Percentiles rank a stretch among this genome's conserved stretches.
These are phyloP conservation scores for Penicillium desertorum DNA, from an alignment of 495 filamentous ascomycete genomes.

Conservation along the genomic window DNA sequence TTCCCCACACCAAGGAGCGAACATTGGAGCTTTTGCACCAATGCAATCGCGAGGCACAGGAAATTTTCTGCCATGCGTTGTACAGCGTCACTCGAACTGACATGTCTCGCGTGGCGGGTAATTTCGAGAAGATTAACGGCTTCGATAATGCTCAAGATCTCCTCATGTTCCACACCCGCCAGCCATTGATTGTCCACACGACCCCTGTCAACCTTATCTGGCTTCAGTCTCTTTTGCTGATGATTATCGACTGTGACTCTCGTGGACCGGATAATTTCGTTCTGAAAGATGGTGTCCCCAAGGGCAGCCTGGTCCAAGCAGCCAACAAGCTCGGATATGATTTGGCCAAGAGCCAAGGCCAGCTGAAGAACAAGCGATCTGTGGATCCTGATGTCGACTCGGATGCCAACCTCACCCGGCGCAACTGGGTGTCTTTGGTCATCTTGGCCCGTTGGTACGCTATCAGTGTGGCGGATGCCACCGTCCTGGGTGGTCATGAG, in stretches of 20 bases:
- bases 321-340: slow-evolving; percentile 44
- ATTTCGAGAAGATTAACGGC: slow-evolving; percentile 43
- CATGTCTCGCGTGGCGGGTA: slow-evolving; percentile 34
- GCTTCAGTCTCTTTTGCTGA: slow-evolving; percentile 45
- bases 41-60: slow-evolving; percentile 59
- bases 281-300: slow-evolving; percentile 44
- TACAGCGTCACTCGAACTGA: slow-evolving; percentile 49
- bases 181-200: slow-evolving; percentile 40
- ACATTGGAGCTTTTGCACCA: slow-evolving; percentile 61
- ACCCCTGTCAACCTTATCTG: slow-evolving; percentile 42
- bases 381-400: slow-evolving; percentile 60
- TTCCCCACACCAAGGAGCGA: slow-evolving; percentile 64
- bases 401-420: slow-evolving; percentile 65
- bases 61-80: slow-evolving; percentile 71
- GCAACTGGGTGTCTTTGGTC: slow-evolving; percentile 73
- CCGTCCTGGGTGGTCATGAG: slow-evolving; percentile 52
- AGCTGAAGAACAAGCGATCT: slow-evolving; percentile 36
- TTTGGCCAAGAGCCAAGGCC: slow-evolving; percentile 43
- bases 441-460: slow-evolving; percentile 77
- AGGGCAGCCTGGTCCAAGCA: slow-evolving; percentile 43
- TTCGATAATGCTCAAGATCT: slow-evolving; percentile 46
- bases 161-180: slow-evolving; percentile 57
- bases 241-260: slow-evolving; percentile 47
- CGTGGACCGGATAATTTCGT: slow-evolving; percentile 49
- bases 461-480: slow-evolving; percentile 63